Conservation (phyloP, 2,329 filamentous ascomycete species). For the Aspergillus ochraceoroseus region DNA sequence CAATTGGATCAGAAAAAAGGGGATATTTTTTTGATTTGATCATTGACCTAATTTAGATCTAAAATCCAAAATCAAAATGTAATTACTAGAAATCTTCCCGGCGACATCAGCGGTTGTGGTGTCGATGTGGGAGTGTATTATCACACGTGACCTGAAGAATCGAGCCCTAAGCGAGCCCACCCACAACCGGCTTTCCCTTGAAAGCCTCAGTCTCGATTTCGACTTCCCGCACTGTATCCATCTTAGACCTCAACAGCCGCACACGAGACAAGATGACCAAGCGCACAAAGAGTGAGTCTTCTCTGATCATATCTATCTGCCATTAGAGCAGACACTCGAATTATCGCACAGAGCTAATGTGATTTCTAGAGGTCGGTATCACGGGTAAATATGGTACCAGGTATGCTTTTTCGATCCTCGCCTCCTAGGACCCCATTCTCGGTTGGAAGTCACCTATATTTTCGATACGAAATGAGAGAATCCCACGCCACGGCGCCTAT, state of each 20-base stretch:
- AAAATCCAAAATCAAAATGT: no score
- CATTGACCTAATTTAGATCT: no score
- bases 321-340: not conserved
- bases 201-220: conserved; percentile 34
- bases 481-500: no score
- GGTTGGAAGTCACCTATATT: conserved; percentile 10
- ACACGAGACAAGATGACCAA: conserved; percentile 73
- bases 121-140: no score
- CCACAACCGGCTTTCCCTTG: conserved; percentile 34
- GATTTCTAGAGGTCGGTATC: conserved; percentile 73
- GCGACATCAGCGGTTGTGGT: no score
- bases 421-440: conserved; percentile 14
- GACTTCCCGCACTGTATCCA: conserved; percentile 33
- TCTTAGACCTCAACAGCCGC: conserved; percentile 38
- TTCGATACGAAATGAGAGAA: conserved; percentile 16
- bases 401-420: conserved; percentile 54
- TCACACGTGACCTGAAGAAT: conserved; percentile 32
- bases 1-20: no score
- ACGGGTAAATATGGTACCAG: conserved; percentile 98
- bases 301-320: not conserved
- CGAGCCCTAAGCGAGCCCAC: conserved; percentile 40
- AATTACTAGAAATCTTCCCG: no score
- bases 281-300: conserved; percentile 70
- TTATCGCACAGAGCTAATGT: conserved; percentile 28
- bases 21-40: no score